Base-by-base conservation (phyloP, 371 early-diverging fungal species). In the Mortierella polycephala region DNA sequence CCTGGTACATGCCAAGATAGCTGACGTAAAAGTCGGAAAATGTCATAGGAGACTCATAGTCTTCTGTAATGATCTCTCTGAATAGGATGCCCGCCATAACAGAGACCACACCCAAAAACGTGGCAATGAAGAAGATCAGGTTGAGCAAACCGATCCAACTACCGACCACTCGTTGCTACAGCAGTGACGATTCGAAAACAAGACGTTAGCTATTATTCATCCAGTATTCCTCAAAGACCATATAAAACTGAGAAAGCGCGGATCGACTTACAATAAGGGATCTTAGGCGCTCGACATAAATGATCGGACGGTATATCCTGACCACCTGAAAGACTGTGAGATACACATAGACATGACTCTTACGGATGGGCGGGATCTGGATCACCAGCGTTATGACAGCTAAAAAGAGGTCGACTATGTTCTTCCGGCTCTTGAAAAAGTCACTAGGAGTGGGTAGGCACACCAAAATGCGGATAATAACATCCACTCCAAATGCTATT, bases 1-100 rank as follows among this genome's bases (percentile, higher is more conserved):
- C 89, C 81, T 90, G 91, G 74, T 89, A 86, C 54, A 89, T 73
- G 14, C 76, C 88, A 12, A 83, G 84, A 74, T 89, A 90, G 18
- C 88, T 84, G 74, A 89, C 89, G 64, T 88, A 90, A 49, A 89
- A 83, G 7, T 89, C 88, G 45, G 85, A 85, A 59, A 90, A 90
- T 47, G 83, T 79, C 87, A 90, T 89, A 2, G 61, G 57, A 50
- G 50, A 39, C 7, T 44, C 21, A 0, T 56, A 23, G 12, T 58
- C 59, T 1, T 16, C 20, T 18, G 20, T 20, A 7, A 83, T 81
- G 16, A 74, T 82, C 55, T 69, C 68, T 11, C 83, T 77, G 55
- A 86, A 84, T 14, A 90, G 67, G 12, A 82, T 60, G 0, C 82
- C 85, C 67, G 87, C 91, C 74, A 89, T 85, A 23, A 89, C 87